Conservation (phyloP, 352 stramenopile genomes). For the Phytophthora citrophthora region DNA sequence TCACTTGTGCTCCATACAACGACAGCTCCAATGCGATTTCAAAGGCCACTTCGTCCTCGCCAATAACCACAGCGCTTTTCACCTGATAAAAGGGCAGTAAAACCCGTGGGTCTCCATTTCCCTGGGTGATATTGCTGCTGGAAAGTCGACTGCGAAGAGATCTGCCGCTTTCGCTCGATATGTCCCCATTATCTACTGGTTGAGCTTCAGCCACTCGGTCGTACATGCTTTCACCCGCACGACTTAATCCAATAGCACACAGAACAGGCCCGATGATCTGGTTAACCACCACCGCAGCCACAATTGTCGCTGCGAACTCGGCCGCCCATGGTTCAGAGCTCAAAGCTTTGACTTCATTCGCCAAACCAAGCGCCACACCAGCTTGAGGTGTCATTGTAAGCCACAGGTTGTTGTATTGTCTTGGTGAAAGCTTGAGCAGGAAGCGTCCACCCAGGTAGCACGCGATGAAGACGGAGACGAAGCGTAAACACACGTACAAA, state of each 20-base stretch:
- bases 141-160: constrained; percentile 21
- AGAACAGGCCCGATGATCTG: constrained; percentile 75
- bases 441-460: constrained; percentile 69
- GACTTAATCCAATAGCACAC: constrained; percentile 59
- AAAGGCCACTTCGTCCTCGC: constrained; percentile 68
- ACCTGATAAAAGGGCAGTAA: constrained; percentile 61
- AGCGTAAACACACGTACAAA: constrained; percentile 64
- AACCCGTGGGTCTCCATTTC: constrained; percentile 48
- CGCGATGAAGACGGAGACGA: constrained; percentile 64
- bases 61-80: constrained; percentile 63
- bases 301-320: constrained; percentile 70
- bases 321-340: constrained; percentile 58
- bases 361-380: constrained; percentile 68
- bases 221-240: constrained; percentile 56
- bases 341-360: constrained; percentile 61
- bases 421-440: constrained; percentile 59
- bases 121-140: constrained; percentile 32
- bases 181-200: constrained; percentile 5
- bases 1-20: constrained; percentile 67
- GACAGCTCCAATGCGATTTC: constrained; percentile 69
- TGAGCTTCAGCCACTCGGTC: constrained; percentile 27
- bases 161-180: constrained; percentile 12
- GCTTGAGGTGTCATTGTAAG: constrained; percentile 77
- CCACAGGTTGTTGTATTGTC: constrained; percentile 80
- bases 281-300: constrained; percentile 73